Percentiles rank a stretch among this genome's conserved stretches.
Evolutionary conservation across 169 alveolate species (phyloP).

Genomic region (Fabrea salina): DNA sequence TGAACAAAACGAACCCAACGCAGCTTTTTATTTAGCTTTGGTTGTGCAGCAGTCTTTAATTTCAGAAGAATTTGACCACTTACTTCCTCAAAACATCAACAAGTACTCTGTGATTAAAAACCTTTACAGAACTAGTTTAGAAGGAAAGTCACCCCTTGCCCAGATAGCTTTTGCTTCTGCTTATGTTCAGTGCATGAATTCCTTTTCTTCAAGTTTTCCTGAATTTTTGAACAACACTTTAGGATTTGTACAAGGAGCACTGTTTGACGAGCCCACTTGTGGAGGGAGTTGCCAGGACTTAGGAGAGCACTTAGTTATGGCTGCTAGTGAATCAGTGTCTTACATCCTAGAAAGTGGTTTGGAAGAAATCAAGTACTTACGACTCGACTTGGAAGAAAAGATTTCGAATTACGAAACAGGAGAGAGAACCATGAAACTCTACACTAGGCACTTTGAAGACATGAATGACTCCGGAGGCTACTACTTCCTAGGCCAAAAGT

Average conservation of each 20-base stretch:
- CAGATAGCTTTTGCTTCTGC: neutral
- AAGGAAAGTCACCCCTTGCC: neutral
- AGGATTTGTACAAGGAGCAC: neutral
- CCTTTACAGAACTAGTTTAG: neutral
- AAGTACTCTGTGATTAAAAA: neutral
- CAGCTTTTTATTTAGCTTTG: neutral
- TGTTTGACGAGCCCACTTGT: neutral
- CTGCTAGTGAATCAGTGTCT: neutral
- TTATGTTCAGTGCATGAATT: neutral
- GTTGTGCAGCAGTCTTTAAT: neutral
- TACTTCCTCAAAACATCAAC: neutral
- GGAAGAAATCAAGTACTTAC: neutral
- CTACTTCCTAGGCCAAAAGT: neutral
- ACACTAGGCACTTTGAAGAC: neutral
- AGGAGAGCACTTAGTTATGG: neutral
- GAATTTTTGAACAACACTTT: neutral
- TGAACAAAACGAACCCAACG: neutral
- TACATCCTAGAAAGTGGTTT: neutral
- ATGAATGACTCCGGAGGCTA: neutral
- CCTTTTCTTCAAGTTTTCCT: neutral
- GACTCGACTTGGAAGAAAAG: neutral
- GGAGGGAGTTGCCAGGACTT: conserved; percentile 4
- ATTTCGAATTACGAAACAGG: neutral
- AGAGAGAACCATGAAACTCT: neutral
- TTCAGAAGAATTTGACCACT: neutral